Evolutionary conservation across 208 protist species (phyloP).

Genomic region (Leishmania lainsoni): DNA sequence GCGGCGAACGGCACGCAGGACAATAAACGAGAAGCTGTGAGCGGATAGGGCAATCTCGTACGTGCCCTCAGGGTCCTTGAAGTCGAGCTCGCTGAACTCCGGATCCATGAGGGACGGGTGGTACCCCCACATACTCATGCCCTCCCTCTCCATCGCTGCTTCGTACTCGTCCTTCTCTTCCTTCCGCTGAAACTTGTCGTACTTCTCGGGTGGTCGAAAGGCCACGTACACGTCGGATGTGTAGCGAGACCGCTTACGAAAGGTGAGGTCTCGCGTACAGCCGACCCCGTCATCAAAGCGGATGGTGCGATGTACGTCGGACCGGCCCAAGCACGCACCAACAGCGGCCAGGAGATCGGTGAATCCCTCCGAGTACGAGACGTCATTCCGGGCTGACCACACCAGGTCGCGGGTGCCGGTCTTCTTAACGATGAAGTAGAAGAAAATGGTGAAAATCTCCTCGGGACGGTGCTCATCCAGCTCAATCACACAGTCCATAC

Average conservation of each 20-base stretch:
- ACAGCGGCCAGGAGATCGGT: slow-evolving; percentile 85
- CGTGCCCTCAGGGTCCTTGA: slow-evolving; percentile 80
- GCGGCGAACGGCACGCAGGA: slow-evolving; percentile 68
- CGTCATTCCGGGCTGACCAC: slow-evolving; percentile 84
- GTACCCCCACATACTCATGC: slow-evolving; percentile 88
- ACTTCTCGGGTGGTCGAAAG: slow-evolving; percentile 78
- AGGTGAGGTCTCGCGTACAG: slow-evolving; percentile 72
- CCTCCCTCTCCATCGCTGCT: slow-evolving; percentile 60
- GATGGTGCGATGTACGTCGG: slow-evolving; percentile 88
- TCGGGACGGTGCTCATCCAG: slow-evolving; percentile 86
- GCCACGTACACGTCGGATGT: slow-evolving; percentile 84
- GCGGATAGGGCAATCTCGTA: slow-evolving; percentile 82
- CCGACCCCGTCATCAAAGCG: slow-evolving; percentile 85
- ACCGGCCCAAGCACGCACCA: slow-evolving; percentile 77
- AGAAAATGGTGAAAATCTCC: slow-evolving; percentile 86
- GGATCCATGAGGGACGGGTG: slow-evolving; percentile 85
- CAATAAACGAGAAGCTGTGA: slow-evolving; percentile 79
- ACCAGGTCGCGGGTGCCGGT: slow-evolving; percentile 73
- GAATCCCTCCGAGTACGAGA: slow-evolving; percentile 82
- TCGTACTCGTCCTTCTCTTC: slow-evolving; percentile 82
- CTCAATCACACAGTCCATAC: slow-evolving; percentile 88
- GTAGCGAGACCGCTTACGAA: slow-evolving; percentile 86
- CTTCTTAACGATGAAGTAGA: slow-evolving; percentile 83
- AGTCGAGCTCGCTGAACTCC: slow-evolving; percentile 83
- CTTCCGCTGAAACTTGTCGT: slow-evolving; percentile 85